phyloP scores from a whole-genome alignment of 2,329 filamentous ascomycete species.

The Fusarium tuaranense region DNA sequence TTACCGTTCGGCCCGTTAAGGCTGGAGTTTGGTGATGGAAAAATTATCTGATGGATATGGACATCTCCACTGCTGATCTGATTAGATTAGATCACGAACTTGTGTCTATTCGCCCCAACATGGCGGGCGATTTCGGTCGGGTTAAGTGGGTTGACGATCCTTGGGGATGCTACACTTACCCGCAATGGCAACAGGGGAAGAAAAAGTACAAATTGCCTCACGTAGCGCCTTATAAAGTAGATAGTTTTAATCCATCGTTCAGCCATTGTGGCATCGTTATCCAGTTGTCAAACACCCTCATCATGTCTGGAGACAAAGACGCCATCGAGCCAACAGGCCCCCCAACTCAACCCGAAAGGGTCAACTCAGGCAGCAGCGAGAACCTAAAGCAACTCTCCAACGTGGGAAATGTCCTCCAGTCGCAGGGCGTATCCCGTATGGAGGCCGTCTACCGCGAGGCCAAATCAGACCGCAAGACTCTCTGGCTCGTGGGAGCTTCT shows the following conservation, averaged over 20 bases:
- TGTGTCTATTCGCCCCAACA: neutral
- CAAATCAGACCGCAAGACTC: conserved; percentile 37
- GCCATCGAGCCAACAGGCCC: conserved; percentile 10
- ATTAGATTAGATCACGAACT: neutral
- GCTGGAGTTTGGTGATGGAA: neutral
- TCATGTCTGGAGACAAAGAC: conserved; percentile 26
- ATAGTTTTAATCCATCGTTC: neutral
- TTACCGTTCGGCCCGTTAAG: neutral
- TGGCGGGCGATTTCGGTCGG: neutral
- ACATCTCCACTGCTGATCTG: neutral
- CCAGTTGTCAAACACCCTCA: neutral
- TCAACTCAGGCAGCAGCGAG: conserved; percentile 20
- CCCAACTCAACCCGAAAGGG: conserved; percentile 12
- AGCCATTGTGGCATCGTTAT: neutral
- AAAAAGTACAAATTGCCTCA: conserved; percentile 9
- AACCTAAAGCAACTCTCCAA: conserved; percentile 30
- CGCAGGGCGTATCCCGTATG: conserved; percentile 45
- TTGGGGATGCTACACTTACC: neutral
- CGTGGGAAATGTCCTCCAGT: conserved; percentile 38
- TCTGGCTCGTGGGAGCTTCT: conserved; percentile 45
- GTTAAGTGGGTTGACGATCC: neutral
- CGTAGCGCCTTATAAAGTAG: neutral
- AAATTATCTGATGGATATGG: neutral
- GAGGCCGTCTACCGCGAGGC: conserved; percentile 47
- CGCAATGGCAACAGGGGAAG: neutral